A percentile compares a stretch with the other conserved stretches of the same genome.
These are phyloP conservation scores for Lentithecium fluviatile DNA, from an alignment of 495 filamentous ascomycete species.

Conservation along the genomic window DNA sequence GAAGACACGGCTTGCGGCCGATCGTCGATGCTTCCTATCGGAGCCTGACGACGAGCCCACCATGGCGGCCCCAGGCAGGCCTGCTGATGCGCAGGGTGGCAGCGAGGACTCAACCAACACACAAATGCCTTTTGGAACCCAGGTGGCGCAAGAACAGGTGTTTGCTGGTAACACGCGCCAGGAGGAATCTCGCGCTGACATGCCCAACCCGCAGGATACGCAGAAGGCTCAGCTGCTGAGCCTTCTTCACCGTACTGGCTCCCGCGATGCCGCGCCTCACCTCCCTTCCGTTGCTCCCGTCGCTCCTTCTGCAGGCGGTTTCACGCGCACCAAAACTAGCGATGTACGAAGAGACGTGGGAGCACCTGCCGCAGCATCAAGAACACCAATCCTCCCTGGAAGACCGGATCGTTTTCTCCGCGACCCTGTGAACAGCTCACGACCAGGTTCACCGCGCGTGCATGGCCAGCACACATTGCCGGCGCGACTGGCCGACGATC, in stretches of 20 bases:
- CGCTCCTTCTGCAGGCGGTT: background rate
- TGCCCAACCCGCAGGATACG: background rate
- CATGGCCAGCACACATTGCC: too few species aligned
- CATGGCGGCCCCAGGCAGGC: background rate
- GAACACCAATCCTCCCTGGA: too few species aligned
- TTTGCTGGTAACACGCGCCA: background rate
- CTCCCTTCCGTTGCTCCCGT: background rate
- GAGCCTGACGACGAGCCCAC: background rate
- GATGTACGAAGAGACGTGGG: too few species aligned
- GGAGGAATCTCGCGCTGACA: background rate
- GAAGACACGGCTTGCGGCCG: background rate
- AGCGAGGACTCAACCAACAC: background rate
- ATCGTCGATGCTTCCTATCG: too few species aligned
- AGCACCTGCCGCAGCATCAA: too few species aligned
- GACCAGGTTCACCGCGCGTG: too few species aligned
- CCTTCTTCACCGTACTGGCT: background rate
- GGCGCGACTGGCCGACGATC: too few species aligned
- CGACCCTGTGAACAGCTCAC: too few species aligned
- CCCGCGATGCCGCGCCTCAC: background rate
- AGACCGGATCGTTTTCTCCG: too few species aligned
- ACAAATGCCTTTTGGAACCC: constrained; percentile 22
- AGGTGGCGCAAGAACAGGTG: background rate
- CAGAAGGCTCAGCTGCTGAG: background rate
- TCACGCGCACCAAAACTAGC: too few species aligned
- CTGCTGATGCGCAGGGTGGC: background rate